phyloP scores from a whole-genome alignment of 768 basidiomycete genomes.

The Mycena vitilis region DNA sequence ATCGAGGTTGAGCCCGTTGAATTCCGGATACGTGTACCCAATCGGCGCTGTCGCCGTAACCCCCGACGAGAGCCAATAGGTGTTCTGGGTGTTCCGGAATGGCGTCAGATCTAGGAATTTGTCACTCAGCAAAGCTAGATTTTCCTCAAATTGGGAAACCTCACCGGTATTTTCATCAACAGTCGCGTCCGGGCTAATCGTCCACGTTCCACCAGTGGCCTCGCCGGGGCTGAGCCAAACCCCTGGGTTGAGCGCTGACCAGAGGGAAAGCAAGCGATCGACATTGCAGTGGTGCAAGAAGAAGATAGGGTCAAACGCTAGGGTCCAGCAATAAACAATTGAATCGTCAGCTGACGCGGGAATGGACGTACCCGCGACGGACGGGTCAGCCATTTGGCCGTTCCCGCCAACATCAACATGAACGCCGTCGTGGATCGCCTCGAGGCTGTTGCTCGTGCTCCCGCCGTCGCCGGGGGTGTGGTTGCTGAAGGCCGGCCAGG shows the following conservation, averaged over 20 bases:
- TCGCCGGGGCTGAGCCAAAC: conserved; percentile 51
- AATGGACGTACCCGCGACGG: conserved; percentile 51
- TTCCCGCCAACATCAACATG: conserved; percentile 56
- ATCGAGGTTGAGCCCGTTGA: conserved; percentile 51
- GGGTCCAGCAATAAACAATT: not conserved
- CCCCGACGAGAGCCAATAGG: conserved; percentile 53
- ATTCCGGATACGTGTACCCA: conserved; percentile 64
- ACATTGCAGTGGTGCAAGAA: conserved; percentile 66
- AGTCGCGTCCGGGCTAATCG: conserved; percentile 40
- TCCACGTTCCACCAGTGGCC: conserved; percentile 46
- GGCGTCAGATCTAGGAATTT: conserved; percentile 53
- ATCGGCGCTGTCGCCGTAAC: conserved; percentile 46
- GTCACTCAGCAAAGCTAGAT: not conserved
- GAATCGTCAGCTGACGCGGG: not conserved
- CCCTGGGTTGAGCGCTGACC: conserved; percentile 58
- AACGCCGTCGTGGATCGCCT: conserved; percentile 62
- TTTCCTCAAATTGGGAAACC: conserved; percentile 12
- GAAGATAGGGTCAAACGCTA: conserved; percentile 66
- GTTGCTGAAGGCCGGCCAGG: conserved; percentile 62
- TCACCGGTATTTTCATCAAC: conserved; percentile 46
- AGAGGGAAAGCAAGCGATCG: conserved; percentile 63
- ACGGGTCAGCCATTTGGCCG: conserved; percentile 55
- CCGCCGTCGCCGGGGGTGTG: conserved; percentile 51
- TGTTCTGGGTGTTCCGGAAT: conserved; percentile 53
- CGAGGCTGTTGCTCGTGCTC: conserved; percentile 57